Percentiles rank a stretch among this genome's conserved stretches.
These are phyloP conservation scores for Phaseolus coccineus DNA, from an alignment of 331 rosid species.

Conservation along the genomic window DNA sequence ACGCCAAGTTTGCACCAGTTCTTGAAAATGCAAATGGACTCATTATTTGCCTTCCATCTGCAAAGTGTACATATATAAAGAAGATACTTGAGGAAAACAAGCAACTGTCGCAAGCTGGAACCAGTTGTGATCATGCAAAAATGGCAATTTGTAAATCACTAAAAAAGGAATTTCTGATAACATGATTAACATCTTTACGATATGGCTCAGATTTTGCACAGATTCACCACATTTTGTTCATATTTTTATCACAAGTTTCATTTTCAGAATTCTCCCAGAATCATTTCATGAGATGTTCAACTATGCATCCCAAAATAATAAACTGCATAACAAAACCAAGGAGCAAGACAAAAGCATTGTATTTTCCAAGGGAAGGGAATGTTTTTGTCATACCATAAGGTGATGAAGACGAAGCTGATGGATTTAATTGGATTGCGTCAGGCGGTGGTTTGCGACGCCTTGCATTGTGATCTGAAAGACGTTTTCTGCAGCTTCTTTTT, in stretches of 20 bases:
- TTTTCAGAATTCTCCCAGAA: constrained; percentile 25
- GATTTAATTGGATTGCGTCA: constrained; percentile 58
- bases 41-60: constrained; percentile 68
- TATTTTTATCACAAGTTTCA: background rate
- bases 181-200: background rate
- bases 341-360: background rate
- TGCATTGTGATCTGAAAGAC: constrained; percentile 95
- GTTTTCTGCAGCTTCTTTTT: constrained; percentile 93
- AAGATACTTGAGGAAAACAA: background rate
- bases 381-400: constrained; percentile 55
- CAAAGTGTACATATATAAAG: background rate
- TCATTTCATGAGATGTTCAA: background rate
- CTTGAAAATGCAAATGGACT: constrained; percentile 51
- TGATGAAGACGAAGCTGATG: constrained; percentile 62
- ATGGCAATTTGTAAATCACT: background rate
- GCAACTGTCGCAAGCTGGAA: background rate
- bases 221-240: background rate
- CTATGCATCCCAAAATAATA: background rate
- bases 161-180: background rate
- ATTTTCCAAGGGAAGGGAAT: background rate
- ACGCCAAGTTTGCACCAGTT: constrained; percentile 51
- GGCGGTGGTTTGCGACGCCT: constrained; percentile 94
- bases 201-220: background rate
- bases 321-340: constrained; percentile 1
- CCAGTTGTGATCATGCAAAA: background rate